Percentiles rank a stretch among this genome's conserved stretches.
phyloP scores from a whole-genome alignment of 2,329 filamentous ascomycete genomes.

The Lasiodiplodia hormozganensis region DNA sequence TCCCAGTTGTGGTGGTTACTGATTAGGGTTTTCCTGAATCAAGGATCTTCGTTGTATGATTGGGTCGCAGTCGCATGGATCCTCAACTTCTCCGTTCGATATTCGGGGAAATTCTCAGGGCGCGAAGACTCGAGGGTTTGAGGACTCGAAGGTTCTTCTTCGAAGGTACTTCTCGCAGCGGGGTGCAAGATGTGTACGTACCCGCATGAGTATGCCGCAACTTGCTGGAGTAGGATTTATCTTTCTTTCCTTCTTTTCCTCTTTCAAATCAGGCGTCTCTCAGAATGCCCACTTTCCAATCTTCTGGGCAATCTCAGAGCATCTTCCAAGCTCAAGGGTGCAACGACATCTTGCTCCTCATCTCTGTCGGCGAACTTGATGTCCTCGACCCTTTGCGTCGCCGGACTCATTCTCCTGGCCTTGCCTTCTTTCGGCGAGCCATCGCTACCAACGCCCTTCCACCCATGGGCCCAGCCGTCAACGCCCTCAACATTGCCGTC shows the following conservation, averaged over 20 bases:
- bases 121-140: too few relatives aligned
- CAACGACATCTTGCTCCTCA: slow-evolving; percentile 17
- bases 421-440: not conserved
- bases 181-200: not conserved
- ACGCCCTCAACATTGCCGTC: not conserved
- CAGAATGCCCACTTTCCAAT: slow-evolving; percentile 8
- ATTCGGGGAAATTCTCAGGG: not conserved
- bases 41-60: not conserved
- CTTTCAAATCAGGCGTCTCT: not conserved
- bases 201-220: not conserved
- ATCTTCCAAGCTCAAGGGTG: slow-evolving; percentile 17
- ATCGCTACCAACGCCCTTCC: not conserved
- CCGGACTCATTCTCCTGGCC: slow-evolving; percentile 8
- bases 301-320: slow-evolving; percentile 1
- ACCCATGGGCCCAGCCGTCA: not conserved
- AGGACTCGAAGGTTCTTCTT: not conserved
- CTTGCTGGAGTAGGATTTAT: not conserved
- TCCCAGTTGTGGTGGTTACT: not conserved
- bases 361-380: slow-evolving; percentile 7
- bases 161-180: not conserved
- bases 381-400: not conserved
- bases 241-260: not conserved
- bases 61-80: not conserved
- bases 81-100: not conserved
- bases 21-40: not conserved